Evolutionary conservation across 768 basidiomycete genomes (phyloP).

Genomic region (Boletus sensibilis): DNA sequence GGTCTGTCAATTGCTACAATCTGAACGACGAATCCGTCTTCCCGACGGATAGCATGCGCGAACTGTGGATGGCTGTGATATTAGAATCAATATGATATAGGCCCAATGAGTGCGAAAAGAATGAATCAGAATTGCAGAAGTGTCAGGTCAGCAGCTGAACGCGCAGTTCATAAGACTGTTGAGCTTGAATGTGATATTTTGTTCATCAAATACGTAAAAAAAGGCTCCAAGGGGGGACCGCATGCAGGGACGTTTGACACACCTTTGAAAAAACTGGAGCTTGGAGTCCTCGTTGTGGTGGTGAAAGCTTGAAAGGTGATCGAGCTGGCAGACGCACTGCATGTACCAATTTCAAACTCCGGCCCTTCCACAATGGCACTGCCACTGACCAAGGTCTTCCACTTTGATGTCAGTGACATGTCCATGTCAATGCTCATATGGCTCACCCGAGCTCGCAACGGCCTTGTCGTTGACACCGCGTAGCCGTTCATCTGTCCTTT

Average conservation of each 20-base stretch:
- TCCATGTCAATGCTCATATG: too few relatives aligned
- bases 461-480: too few relatives aligned
- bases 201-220: constrained; percentile 36
- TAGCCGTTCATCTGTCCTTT: too few relatives aligned
- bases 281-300: neutral
- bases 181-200: constrained; percentile 46
- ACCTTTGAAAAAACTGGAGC: neutral
- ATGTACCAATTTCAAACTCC: neutral
- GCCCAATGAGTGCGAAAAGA: neutral
- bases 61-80: neutral
- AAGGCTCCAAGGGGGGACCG: neutral
- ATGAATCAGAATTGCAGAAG: constrained; percentile 46
- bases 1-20: neutral
- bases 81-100: neutral
- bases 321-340: too few relatives aligned
- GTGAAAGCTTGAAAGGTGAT: too few relatives aligned
- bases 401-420: too few relatives aligned
- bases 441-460: too few relatives aligned
- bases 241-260: neutral
- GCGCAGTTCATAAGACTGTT: constrained; percentile 44
- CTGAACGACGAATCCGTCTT: neutral
- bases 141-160: constrained; percentile 43
- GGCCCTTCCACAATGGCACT: too few relatives aligned
- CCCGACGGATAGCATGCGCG: neutral
- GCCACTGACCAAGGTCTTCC: too few relatives aligned